Conservation (phyloP, 345 rosid species). For the Aurinia saxatilis region DNA sequence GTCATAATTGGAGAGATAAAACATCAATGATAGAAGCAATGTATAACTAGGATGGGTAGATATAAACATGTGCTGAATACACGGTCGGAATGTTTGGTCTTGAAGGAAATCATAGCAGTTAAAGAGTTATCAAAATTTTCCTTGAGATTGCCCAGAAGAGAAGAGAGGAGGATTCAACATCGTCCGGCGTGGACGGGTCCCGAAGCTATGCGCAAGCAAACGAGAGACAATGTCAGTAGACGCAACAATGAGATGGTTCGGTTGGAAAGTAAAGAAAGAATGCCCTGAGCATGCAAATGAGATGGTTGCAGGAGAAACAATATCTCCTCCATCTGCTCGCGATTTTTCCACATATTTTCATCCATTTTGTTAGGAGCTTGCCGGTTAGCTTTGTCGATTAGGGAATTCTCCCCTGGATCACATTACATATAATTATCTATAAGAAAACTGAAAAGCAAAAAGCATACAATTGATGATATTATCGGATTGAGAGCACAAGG, state of each 20-base stretch:
- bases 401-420: slow-evolving; percentile 40
- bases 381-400: slow-evolving; percentile 52
- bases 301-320: slow-evolving; percentile 58
- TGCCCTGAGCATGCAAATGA: slow-evolving; percentile 55
- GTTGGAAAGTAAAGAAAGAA: too few species aligned
- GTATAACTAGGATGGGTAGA: not conserved
- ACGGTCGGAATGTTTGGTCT: slow-evolving; percentile 69
- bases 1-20: slow-evolving; percentile 73
- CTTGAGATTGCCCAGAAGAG: slow-evolving; percentile 32
- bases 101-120: slow-evolving; percentile 54
- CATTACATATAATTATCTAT: too few species aligned
- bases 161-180: slow-evolving; percentile 36
- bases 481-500: slow-evolving; percentile 46
- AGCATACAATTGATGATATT: not conserved
- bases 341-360: slow-evolving; percentile 96
- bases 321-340: slow-evolving; percentile 86
- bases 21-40: not conserved
- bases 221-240: too few species aligned
- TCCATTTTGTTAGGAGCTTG: slow-evolving; percentile 88
- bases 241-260: too few species aligned
- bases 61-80: slow-evolving; percentile 70
- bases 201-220: too few species aligned
- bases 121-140: slow-evolving; percentile 39
- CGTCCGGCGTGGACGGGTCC: slow-evolving; percentile 44
- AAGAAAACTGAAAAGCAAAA: not conserved